A percentile compares a stretch with the other conserved stretches of the same genome.
Conservation (phyloP, 495 filamentous ascomycete genomes). For the Pyrenula aspistea region DNA sequence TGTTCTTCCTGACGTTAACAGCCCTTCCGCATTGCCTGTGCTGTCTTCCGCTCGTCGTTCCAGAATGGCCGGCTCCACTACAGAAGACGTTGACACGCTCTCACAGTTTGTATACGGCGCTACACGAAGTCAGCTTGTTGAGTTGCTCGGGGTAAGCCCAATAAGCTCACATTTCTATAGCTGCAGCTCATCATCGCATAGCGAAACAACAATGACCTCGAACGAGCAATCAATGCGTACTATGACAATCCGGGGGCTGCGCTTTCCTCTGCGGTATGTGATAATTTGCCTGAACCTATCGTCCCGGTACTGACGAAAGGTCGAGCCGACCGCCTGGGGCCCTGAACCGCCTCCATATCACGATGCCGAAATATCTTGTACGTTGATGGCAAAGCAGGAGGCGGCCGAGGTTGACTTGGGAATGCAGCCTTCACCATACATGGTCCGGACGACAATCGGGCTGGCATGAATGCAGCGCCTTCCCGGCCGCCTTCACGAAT, state of each 20-base stretch:
- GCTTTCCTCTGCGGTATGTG: constrained; percentile 20
- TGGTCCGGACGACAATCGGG: constrained; percentile 33
- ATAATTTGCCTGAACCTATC: background rate
- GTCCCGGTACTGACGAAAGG: background rate
- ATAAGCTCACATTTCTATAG: no score
- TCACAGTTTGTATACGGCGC: background rate
- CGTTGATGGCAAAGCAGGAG: constrained; percentile 1
- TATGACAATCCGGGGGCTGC: constrained; percentile 32
- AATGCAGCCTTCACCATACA: constrained; percentile 44
- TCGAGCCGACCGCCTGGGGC: background rate
- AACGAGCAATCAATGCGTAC: constrained; percentile 41
- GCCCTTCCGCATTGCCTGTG: no score
- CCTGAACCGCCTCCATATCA: constrained; percentile 1
- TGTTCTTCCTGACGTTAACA: no score
- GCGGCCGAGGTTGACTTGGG: constrained; percentile 7
- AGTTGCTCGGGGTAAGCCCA: background rate
- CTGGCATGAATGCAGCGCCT: constrained; percentile 38
- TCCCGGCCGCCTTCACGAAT: constrained; percentile 60
- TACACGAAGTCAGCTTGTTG: background rate
- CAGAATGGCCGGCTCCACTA: background rate
- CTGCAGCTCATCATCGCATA: no score
- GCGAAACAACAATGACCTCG: constrained; percentile 34
- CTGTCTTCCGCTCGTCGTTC: background rate
- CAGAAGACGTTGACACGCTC: background rate
- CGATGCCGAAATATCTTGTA: constrained; percentile 5